These are phyloP conservation scores for Hirsutella rhossiliensis DNA, from an alignment of 2,329 filamentous ascomycete species.

Conservation along the genomic window DNA sequence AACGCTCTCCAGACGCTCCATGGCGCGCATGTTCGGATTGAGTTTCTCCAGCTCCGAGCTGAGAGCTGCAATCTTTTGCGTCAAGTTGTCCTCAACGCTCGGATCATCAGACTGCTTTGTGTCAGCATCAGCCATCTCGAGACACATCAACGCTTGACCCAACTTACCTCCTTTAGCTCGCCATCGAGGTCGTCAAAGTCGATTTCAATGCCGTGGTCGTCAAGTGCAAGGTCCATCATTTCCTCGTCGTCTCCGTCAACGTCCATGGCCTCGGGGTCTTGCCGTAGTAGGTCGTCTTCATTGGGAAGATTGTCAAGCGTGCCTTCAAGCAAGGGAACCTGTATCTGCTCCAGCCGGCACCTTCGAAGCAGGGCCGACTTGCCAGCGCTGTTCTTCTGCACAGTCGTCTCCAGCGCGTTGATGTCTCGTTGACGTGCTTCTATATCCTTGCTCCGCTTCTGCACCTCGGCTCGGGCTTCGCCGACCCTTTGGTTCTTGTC, in stretches of 20 bases:
- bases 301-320: constrained; percentile 82
- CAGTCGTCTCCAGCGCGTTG: constrained; percentile 65
- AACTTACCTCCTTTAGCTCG: constrained; percentile 63
- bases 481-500: constrained; percentile 63
- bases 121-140: constrained; percentile 14
- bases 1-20: constrained; percentile 79
- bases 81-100: constrained; percentile 61
- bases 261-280: constrained; percentile 85
- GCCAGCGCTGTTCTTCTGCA: constrained; percentile 73
- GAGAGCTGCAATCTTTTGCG: constrained; percentile 65
- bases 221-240: constrained; percentile 52
- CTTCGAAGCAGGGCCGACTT: constrained; percentile 77
- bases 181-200: constrained; percentile 76
- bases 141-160: not conserved
- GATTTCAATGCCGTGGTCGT: constrained; percentile 85
- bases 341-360: constrained; percentile 89
- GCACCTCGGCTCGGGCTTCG: constrained; percentile 68
- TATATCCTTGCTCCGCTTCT: constrained; percentile 75
- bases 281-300: constrained; percentile 65
- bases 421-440: constrained; percentile 64
- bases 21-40: constrained; percentile 92
- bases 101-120: constrained; percentile 55
- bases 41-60: constrained; percentile 80
- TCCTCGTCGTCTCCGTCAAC: constrained; percentile 58
- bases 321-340: constrained; percentile 63